These are phyloP conservation scores for Gossypium bickii DNA, from an alignment of 345 rosid species.

Conservation along the genomic window DNA sequence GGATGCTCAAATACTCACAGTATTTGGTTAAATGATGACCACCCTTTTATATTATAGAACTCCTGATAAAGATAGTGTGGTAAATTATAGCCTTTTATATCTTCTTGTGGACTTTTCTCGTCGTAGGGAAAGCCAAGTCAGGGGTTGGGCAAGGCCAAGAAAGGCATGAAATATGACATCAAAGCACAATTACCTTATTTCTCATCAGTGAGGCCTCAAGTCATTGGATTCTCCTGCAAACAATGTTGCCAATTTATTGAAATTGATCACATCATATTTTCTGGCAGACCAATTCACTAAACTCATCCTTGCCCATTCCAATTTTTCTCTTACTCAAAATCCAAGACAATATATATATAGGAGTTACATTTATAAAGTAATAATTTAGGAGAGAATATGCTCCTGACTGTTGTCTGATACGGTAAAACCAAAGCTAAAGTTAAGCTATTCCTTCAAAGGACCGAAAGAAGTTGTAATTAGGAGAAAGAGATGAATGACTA, in stretches of 20 bases:
- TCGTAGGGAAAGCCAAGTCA: no score
- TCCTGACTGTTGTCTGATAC: background rate
- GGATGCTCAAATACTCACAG: no score
- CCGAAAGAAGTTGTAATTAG: no score
- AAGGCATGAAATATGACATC: background rate
- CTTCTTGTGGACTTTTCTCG: no score
- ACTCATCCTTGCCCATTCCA: no score
- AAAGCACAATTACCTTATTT: background rate
- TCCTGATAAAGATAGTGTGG: no score
- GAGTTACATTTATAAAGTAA: background rate
- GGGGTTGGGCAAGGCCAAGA: background rate
- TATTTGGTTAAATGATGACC: no score
- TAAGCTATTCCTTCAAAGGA: no score
- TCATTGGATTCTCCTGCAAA: background rate
- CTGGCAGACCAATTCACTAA: background rate
- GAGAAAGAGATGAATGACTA: no score
- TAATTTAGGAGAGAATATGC: no score
- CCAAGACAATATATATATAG: background rate
- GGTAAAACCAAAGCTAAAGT: background rate
- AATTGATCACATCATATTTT: background rate
- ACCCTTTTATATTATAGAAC: no score
- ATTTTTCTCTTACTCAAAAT: background rate
- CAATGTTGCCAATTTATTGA: background rate
- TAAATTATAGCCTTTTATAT: no score
- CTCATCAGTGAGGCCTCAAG: background rate